phyloP scores from a whole-genome alignment of 169 alveolate genomes.

The Theileria orientalis region DNA sequence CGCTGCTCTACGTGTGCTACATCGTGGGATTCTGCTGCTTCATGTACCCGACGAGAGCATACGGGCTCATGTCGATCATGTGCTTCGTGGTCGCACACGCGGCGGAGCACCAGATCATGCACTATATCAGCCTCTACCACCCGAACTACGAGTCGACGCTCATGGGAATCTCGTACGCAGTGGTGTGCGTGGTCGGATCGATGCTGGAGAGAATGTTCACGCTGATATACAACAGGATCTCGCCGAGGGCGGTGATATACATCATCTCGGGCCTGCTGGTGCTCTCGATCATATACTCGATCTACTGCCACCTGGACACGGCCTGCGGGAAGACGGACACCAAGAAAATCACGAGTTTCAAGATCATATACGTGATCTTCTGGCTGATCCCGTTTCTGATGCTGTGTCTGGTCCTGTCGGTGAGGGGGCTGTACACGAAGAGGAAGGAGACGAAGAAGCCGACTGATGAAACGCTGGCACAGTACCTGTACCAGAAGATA shows the following conservation, averaged over 20 bases:
- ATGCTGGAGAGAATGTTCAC: neutral
- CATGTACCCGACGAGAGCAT: conserved; percentile 22
- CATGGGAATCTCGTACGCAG: conserved; percentile 34
- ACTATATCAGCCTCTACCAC: conserved; percentile 34
- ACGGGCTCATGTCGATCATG: conserved; percentile 42
- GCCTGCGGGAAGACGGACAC: too few species aligned
- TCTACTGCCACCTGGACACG: too few species aligned
- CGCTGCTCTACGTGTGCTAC: conserved; percentile 21
- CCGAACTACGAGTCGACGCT: conserved; percentile 56
- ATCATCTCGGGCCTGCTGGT: too few species aligned
- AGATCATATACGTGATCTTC: too few species aligned
- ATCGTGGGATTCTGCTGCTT: conserved; percentile 25
- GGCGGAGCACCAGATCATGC: conserved; percentile 62
- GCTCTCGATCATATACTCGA: too few species aligned
- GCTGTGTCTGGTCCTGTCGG: too few species aligned
- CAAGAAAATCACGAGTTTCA: too few species aligned
- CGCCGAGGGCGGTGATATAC: conserved; percentile 13
- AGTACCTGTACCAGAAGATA: too few species aligned
- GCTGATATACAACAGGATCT: conserved; percentile 8
- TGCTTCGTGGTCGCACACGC: conserved; percentile 42
- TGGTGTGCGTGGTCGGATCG: conserved; percentile 13
- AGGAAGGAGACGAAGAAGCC: too few species aligned
- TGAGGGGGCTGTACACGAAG: too few species aligned
- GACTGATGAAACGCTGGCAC: too few species aligned
- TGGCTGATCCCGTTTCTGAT: too few species aligned